Base-by-base conservation (phyloP, 2,329 filamentous ascomycete genomes). In the Pestalotiopsis fici region DNA sequence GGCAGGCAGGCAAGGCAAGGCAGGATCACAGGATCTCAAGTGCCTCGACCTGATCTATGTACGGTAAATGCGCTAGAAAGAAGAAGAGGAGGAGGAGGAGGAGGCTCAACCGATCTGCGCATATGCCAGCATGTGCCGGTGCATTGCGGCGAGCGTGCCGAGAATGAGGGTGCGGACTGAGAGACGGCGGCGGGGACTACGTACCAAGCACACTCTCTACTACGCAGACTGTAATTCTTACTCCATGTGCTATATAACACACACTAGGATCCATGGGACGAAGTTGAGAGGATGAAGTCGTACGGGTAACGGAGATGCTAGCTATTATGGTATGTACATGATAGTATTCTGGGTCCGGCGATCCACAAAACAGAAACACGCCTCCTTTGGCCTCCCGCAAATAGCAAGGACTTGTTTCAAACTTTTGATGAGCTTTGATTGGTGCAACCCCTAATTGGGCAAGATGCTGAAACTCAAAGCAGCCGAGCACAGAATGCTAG, bases 281-380 rank as follows among this genome's bases (percentile, higher is more conserved):
- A 21, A 50, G 43, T 21, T 50, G 43, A 50, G 21, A 23, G 43
- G 15, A 21, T 9, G 43, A 21, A 18, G 43, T 50, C 6, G 43
- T 50, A 60, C 55, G 31, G 57, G 13, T n/a, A 7, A 31, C n/a
- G 57, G 57, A 37, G 31, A 12, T 31, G n/a, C 31, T 27, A 21
- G 6, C 31, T 21, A 31, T 21, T 31, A 37, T 60, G 57, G 31
- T 31, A 60, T n/a, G 57, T n/a, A n/a, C n/a, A n/a, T n/a, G n/a
- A n/a, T n/a, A n/a, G 57, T 37, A 60, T 60, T 60, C 31, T 31
- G 57, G 27, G 27, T 37, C 27, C n/a, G 57, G 21, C 27, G 27
- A 31, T 37, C 25, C 28, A 60, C n/a, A n/a, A 60, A 60, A 60
- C 31, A 60, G 57, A 60, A 60, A 60, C 57, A 60, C 15, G 57